phyloP scores from a whole-genome alignment of 345 rosid species.

The Angophora floribunda region DNA sequence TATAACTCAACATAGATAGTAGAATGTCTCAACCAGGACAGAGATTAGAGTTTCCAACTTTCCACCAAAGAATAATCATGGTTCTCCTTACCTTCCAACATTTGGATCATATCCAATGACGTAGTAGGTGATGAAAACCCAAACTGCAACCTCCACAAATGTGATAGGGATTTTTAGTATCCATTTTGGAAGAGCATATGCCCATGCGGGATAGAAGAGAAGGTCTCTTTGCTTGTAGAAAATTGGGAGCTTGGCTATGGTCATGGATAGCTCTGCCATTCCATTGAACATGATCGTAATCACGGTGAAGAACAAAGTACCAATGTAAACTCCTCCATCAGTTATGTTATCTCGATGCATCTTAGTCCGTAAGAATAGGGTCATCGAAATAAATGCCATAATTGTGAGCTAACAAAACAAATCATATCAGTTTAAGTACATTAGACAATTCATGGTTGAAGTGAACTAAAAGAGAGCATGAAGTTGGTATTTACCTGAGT shows the following conservation, averaged over 20 bases:
- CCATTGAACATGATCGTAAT: conserved; percentile 18
- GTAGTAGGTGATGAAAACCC: conserved; percentile 29
- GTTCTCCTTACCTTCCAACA: conserved; percentile 13
- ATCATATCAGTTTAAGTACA: neutral
- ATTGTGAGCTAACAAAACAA: conserved; percentile 1
- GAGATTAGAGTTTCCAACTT: neutral
- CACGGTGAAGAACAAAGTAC: conserved; percentile 20
- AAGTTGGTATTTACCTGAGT: conserved; percentile 16
- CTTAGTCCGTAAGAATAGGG: conserved; percentile 24
- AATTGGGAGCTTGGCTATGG: conserved; percentile 30
- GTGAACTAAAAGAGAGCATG: neutral
- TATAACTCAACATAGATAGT: neutral
- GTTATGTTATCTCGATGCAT: conserved; percentile 1
- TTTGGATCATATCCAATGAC: conserved; percentile 35
- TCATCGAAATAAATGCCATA: conserved; percentile 19
- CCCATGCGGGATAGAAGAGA: conserved; percentile 36
- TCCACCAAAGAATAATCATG: neutral
- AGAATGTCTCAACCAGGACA: neutral
- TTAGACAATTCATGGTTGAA: neutral
- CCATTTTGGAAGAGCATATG: conserved; percentile 34
- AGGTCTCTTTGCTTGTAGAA: conserved; percentile 44
- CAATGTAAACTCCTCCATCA: conserved; percentile 21
- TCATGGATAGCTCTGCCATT: conserved; percentile 23
- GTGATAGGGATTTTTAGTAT: conserved; percentile 29
- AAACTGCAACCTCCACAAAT: conserved; percentile 19